Base-by-base conservation (phyloP, 345 rosid species). In the Cardamine occulta region DNA sequence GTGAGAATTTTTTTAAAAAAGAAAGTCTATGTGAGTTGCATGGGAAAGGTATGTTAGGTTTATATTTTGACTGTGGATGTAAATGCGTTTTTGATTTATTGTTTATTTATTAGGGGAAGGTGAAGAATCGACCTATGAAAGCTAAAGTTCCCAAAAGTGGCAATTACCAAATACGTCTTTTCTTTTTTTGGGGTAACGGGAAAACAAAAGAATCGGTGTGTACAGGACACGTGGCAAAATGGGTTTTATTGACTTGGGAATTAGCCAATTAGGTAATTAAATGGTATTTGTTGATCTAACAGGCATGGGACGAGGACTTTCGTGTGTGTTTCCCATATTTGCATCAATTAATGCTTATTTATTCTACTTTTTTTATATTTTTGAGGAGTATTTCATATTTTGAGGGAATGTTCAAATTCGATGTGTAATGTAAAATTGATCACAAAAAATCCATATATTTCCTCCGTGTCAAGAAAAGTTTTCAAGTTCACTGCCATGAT, bases 11-110 rank as follows among this genome's bases (percentile, higher is more conserved):
- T 42, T 42, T 34, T 13, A 13, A 17, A 9, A 9, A 55, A 70
- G 14, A 8, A 71, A 76, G 70, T 54, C 34, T 21, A 0, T 3
- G 35, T 34, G 67, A 37, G 80, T 58, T 77, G 72, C 80, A 77
- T 77, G 80, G 72, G 80, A 71, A 77, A 77, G 62, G 72, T 64
- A 26, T 77, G 80, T 77, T 77, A 56, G 76, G 80, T 71, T 48
- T 37, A 18, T 70, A 70, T 77, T 77, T 71, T 77, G 80, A 71
- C 80, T 77, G 76, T 64, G 60, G 80, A 63, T 37, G 72, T 77
- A 71, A 77, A 77, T 77, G 80, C 80, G 62, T 18, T 77, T 70
- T 56, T 28, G 76, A 57, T 71, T 71, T 70, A 35, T 71, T 77
- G 40, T 47, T 56, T 48, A 37, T 54, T 56, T 39, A 64, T 28